Base-by-base conservation (phyloP, 2,329 filamentous ascomycete genomes). In the Aspergillus flavus region DNA sequence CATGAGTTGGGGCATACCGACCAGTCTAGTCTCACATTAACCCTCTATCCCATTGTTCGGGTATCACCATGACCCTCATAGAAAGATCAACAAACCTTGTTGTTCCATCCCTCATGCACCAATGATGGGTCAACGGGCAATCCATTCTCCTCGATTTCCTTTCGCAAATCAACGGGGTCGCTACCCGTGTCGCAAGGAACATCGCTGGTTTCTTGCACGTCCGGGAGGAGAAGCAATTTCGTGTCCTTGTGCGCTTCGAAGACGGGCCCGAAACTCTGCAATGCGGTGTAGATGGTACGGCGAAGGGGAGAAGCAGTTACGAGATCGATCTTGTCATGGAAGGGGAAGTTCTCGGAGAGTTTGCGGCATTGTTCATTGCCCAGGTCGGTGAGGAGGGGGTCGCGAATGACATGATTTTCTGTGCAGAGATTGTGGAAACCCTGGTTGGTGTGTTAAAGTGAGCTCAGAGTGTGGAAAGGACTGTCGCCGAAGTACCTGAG, bases 301-400 rank as follows among this genome's bases (percentile, higher is more conserved):
- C 90, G 89, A 68, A 96, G 84, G 6, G 93, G 93, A 1, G 92
- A 95, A 45, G 92, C 88, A 26, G 93, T 85, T 14, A 96, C 84
- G 69, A 91, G 84, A 5, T 90, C 89, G 72, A 95, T 81, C 45
- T 83, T 78, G 65, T 82, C 80, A 74, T 91, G 89, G 76, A 86
- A 78, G 11, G 90, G 86, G 75, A 96, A 96, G 55, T 65, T 71
- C 34, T 81, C 73, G 70, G 84, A 78, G 46, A 97, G 87, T 19
- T 78, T 75, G 30, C 78, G 80, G 80, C 93, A 96, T 84, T 97
- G 93, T 65, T 87, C 72, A 74, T 89, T 83, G 70, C 94, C 94
- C n/a, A 89, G 83, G 0, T 86, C 82, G 1, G 94, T 97, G 59
- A 97, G 85, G 63, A 87, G 81, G 1, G 94, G 93, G 73, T 97